Conservation (phyloP, 179 eudicot species). For the Carnegiea gigantea region DNA sequence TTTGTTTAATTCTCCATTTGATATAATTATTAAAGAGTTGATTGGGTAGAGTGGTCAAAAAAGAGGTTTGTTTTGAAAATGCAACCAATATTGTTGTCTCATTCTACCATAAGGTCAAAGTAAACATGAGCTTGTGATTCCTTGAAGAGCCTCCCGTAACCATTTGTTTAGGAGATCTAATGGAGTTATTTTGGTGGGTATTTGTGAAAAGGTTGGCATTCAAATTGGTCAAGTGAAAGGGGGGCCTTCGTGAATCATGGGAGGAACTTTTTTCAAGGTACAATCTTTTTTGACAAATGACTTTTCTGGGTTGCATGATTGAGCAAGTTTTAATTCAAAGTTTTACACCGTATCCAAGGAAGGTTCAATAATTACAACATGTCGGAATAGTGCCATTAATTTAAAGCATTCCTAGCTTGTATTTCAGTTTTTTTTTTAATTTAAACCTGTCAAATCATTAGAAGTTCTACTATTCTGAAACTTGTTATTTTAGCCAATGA, state of each 20-base stretch:
- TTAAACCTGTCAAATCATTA: too few relatives aligned
- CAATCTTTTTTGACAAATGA: constrained; percentile 7
- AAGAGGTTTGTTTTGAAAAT: background rate
- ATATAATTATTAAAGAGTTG: background rate
- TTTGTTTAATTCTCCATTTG: background rate
- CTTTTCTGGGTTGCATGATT: background rate
- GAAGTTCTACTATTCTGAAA: too few relatives aligned
- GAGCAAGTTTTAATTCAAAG: constrained; percentile 1
- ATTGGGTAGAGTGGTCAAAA: constrained; percentile 16
- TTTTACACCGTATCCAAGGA: constrained; percentile 11
- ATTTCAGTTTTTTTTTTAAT: too few relatives aligned
- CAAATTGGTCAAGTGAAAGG: background rate
- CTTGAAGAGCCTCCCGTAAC: background rate
- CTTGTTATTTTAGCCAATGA: too few relatives aligned
- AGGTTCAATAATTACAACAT: constrained; percentile 5
- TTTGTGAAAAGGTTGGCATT: background rate
- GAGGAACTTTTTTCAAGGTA: background rate
- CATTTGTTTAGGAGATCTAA: constrained; percentile 13
- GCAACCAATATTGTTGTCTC: background rate
- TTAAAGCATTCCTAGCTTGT: too few relatives aligned
- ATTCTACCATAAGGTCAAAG: constrained; percentile 8
- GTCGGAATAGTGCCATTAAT: constrained; percentile 8
- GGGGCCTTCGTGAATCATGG: background rate
- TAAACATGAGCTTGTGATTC: constrained; percentile 1
- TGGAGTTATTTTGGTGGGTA: background rate